Percentiles rank a stretch among this genome's conserved stretches.
These are phyloP conservation scores for Luffa acutangula DNA, from an alignment of 306 rosid species.

Conservation along the genomic window DNA sequence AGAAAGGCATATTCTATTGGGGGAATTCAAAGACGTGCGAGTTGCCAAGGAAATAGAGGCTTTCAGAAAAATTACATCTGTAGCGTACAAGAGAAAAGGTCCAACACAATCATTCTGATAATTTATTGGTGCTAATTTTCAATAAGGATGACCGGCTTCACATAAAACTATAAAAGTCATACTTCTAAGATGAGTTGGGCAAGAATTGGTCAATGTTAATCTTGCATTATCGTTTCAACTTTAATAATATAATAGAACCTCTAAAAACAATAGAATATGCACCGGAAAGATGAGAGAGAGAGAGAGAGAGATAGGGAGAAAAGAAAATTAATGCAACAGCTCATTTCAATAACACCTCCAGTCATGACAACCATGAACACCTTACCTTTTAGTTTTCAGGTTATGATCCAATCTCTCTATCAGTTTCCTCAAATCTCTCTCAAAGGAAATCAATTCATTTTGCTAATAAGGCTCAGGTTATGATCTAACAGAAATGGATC, in stretches of 20 bases:
- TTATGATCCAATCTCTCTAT: no score
- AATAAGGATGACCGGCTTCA: background rate
- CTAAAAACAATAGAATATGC: conserved; percentile 1
- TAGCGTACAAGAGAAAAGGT: background rate
- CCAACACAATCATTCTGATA: background rate
- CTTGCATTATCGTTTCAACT: background rate
- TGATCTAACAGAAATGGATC: background rate
- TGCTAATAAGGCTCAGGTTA: background rate
- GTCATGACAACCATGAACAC: background rate
- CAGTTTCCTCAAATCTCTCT: no score
- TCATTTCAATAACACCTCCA: background rate
- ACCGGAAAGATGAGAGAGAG: background rate
- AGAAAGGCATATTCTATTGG: background rate
- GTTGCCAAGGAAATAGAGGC: background rate
- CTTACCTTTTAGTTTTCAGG: no score
- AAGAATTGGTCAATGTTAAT: background rate
- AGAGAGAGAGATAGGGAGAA: background rate
- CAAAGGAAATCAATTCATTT: background rate
- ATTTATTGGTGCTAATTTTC: background rate
- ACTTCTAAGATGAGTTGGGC: background rate
- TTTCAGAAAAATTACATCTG: background rate
- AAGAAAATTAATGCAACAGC: background rate
- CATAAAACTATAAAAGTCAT: background rate
- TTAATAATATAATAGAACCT: background rate
- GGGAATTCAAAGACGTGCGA: background rate